phyloP scores from a whole-genome alignment of 305 asterid genomes.

The Fraxinus nigra region DNA sequence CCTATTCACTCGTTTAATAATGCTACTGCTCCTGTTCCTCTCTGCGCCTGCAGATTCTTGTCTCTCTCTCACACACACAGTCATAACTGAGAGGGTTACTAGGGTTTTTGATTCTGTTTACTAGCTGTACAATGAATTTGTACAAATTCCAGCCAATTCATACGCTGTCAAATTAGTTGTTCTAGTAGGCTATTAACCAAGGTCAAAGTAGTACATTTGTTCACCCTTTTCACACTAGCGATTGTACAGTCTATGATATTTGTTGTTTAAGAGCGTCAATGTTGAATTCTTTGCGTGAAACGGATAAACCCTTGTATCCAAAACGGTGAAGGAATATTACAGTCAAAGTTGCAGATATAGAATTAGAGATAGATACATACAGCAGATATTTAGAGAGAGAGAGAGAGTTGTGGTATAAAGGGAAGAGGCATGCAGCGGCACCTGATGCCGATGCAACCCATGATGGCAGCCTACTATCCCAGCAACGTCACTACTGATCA shows the following conservation, averaged over 20 bases:
- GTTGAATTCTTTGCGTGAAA: not conserved
- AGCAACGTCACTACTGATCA: constrained; percentile 78
- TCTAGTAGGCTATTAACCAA: too few species aligned
- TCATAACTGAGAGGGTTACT: not conserved
- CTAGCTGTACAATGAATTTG: too few species aligned
- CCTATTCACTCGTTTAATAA: constrained; percentile 19
- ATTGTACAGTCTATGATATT: not conserved
- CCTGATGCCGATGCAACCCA: constrained; percentile 87
- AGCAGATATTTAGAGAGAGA: constrained; percentile 13
- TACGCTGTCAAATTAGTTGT: too few species aligned
- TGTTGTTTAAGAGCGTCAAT: not conserved
- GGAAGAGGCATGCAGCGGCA: constrained; percentile 52
- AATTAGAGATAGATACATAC: constrained; percentile 2
- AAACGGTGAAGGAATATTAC: constrained; percentile 25
- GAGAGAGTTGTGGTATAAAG: constrained; percentile 27
- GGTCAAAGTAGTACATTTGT: not conserved
- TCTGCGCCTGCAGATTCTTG: constrained; percentile 35
- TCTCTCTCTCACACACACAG: not conserved
- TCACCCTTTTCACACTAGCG: not conserved
- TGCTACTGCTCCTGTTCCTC: constrained; percentile 22
- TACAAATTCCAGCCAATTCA: too few species aligned
- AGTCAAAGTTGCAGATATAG: constrained; percentile 23
- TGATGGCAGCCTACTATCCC: constrained; percentile 83
- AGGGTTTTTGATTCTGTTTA: not conserved
- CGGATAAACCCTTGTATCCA: constrained; percentile 20